These are phyloP conservation scores for Triticum dicoccoides DNA, from an alignment of 176 grass and related monocot genomes.

Conservation along the genomic window DNA sequence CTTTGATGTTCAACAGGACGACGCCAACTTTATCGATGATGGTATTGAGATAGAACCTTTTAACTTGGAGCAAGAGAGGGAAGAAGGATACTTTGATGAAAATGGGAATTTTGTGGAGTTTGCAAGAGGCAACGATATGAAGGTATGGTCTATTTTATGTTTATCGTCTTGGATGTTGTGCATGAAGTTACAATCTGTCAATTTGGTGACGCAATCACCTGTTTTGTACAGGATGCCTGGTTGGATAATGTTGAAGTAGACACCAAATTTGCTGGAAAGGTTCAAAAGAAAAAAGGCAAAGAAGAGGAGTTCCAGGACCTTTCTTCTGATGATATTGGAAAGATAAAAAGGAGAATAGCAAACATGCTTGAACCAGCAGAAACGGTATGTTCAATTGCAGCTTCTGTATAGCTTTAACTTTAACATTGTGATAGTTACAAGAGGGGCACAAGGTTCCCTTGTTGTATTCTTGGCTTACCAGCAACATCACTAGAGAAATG, in stretches of 20 bases:
- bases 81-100: slow-evolving; percentile 94
- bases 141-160: slow-evolving; percentile 45
- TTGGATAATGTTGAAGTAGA: slow-evolving; percentile 78
- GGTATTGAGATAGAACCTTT: slow-evolving; percentile 92
- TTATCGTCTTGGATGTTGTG: background rate
- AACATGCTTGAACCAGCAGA: slow-evolving; percentile 78
- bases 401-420: slow-evolving; percentile 6
- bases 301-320: slow-evolving; percentile 80
- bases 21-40: slow-evolving; percentile 72
- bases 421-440: background rate
- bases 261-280: slow-evolving; percentile 45
- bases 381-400: slow-evolving; percentile 54
- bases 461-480: background rate
- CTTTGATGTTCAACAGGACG: slow-evolving; percentile 58
- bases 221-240: slow-evolving; percentile 81
- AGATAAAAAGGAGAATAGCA: slow-evolving; percentile 84
- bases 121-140: slow-evolving; percentile 70
- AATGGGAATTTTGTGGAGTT: slow-evolving; percentile 92
- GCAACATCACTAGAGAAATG: slow-evolving; percentile 1
- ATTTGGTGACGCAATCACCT: slow-evolving; percentile 15
- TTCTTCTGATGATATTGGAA: slow-evolving; percentile 82
- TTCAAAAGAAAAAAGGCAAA: slow-evolving; percentile 39
- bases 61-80: slow-evolving; percentile 91
- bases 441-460: background rate
- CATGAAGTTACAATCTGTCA: background rate